A percentile compares a stretch with the other conserved stretches of the same genome.
Conservation (phyloP, 176 grass and related monocot genomes). For the Aegilops bicornis region DNA sequence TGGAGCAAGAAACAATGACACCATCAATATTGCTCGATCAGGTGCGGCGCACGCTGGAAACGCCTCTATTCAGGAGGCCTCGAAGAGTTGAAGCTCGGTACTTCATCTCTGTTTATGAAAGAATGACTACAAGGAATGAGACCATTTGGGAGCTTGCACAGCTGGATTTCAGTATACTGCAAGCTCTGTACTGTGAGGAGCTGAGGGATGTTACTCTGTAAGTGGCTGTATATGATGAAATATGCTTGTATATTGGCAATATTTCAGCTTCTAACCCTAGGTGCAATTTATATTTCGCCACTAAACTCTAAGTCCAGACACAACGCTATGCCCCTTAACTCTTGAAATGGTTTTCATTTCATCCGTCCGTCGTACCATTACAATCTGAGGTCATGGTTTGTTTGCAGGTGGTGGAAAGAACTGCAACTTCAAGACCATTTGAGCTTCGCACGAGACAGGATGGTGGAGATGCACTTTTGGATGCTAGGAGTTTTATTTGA, state of each 20-base stretch:
- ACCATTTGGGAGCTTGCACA: constrained; percentile 38
- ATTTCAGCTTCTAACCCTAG: background rate
- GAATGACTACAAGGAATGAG: background rate
- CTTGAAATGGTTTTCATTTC: background rate
- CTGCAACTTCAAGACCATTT: constrained; percentile 9
- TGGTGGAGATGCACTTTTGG: constrained; percentile 57
- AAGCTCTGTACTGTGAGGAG: constrained; percentile 39
- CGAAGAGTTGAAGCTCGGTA: constrained; percentile 31
- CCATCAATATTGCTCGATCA: constrained; percentile 1
- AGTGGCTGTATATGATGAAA: background rate
- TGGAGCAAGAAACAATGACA: background rate
- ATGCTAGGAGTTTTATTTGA: constrained; percentile 34
- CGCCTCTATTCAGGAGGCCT: constrained; percentile 32
- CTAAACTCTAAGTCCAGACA: background rate
- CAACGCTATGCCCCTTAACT: background rate
- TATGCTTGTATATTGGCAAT: background rate
- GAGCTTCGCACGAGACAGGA: constrained; percentile 28
- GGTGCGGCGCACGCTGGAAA: constrained; percentile 11
- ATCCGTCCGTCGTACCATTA: too few relatives aligned
- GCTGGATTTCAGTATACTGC: constrained; percentile 38
- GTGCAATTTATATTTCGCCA: background rate
- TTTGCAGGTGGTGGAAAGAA: constrained; percentile 57
- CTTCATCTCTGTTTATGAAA: constrained; percentile 38
- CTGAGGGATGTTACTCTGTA: constrained; percentile 34
- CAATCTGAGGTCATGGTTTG: too few relatives aligned